These are phyloP conservation scores for Allomyces macrogynus DNA, from an alignment of 192 early-diverging fungal species.

Conservation along the genomic window DNA sequence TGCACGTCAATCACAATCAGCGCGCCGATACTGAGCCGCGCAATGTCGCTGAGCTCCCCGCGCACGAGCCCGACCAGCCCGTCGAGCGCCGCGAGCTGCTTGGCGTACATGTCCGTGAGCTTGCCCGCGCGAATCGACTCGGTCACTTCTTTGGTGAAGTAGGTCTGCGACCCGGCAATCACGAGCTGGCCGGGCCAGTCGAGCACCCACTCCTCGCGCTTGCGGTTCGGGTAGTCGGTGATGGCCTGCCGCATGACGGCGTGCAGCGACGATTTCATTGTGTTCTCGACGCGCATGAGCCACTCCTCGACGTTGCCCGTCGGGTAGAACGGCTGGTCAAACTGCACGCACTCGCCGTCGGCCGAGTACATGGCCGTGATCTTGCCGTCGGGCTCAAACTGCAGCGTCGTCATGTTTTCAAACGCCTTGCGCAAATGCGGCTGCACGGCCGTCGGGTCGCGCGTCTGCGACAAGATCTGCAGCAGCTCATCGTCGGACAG, in stretches of 20 bases:
- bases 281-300: slow-evolving; percentile 78
- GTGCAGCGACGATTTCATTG: slow-evolving; percentile 72
- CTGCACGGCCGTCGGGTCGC: slow-evolving; percentile 83
- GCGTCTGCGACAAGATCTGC: slow-evolving; percentile 95
- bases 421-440: slow-evolving; percentile 99
- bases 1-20: slow-evolving; percentile 97
- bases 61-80: slow-evolving; percentile 84
- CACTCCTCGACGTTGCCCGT: slow-evolving; percentile 90
- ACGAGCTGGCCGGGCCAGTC: slow-evolving; percentile 82
- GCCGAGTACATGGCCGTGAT: slow-evolving; percentile 73
- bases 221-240: slow-evolving; percentile 16
- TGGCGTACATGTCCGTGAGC: slow-evolving; percentile 34
- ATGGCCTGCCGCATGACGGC: slow-evolving; percentile 27
- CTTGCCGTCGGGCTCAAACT: slow-evolving; percentile 43
- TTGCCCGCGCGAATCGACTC: slow-evolving; percentile 16
- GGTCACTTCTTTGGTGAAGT: slow-evolving; percentile 79
- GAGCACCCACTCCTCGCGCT: slow-evolving; percentile 50
- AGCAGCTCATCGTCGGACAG: slow-evolving; percentile 98
- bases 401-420: slow-evolving; percentile 70
- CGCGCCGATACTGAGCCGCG: slow-evolving; percentile 86
- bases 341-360: slow-evolving; percentile 78
- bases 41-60: slow-evolving; percentile 54
- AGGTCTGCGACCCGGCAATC: slow-evolving; percentile 67
- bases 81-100: slow-evolving; percentile 46
- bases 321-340: slow-evolving; percentile 58